Evolutionary conservation across 1,139 yeast genomes (phyloP), one percentile per base, ranked within the genome.

Genomic region (Saccharomyces hybrid): DNA sequence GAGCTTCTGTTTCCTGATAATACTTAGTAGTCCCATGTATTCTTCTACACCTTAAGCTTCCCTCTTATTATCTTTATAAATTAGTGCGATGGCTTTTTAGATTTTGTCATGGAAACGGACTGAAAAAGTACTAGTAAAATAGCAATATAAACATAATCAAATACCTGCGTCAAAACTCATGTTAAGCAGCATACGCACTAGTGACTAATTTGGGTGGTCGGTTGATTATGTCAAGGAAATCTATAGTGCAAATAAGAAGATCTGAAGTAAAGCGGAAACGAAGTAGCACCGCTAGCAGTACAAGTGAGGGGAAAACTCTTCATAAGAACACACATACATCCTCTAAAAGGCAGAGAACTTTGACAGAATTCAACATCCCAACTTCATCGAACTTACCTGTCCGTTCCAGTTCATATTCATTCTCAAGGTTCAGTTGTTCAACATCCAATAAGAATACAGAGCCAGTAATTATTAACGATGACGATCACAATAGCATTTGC

Each of bases 1-100:
- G 51, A 81, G 73, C 71, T 88, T 86, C 65, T 89, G 96, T 66
- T 89, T 90, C 64, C 84, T 79, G 55, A 93, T 86, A 48, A 89
- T 86, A 0, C 91, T 81, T 27, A 91, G 71, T 3, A 91, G 78
- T 0, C 98, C 98, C 98, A 91, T 90, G n/a, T 8, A 49, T 28
- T 25, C 27, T 19, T 19, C 23, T 19, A 19, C 23, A 19, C 23
- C 23, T 19, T 19, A 19, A 19, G 23, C 23, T 47, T 7, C 5
- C 26, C 6, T 14, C 26, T 31, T 29, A 3, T 14, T 13, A 46
- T 13, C n/a, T 25, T 3, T 9, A 38, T 38, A 11, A 38, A 38
- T 5, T 9, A 14, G 13, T 29, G 32, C 25, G 5, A 9, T 38
- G 26, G 13, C 6, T 38, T 38, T 38, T 38, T 14, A 19, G 44